Conservation (phyloP, 495 filamentous ascomycete genomes). For the Penicillium diatomitis region DNA sequence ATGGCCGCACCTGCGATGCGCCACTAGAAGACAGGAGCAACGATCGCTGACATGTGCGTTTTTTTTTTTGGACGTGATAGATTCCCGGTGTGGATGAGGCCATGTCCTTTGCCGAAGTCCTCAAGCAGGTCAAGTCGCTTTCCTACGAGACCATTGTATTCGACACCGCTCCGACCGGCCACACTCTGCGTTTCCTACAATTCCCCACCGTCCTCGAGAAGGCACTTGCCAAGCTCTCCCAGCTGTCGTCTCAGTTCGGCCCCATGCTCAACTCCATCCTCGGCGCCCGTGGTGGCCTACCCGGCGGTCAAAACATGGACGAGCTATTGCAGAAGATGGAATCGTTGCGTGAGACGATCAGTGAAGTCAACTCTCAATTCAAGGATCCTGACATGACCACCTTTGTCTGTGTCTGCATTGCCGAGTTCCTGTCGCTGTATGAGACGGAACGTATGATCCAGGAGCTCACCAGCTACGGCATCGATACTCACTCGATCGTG, state of each 20-base stretch:
- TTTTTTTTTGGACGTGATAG: conserved; percentile 32
- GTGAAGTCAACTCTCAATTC: conserved; percentile 95
- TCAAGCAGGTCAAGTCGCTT: conserved; percentile 99
- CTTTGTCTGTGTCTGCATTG: conserved; percentile 97
- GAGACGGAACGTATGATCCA: conserved; percentile 99
- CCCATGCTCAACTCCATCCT: conserved; percentile 92
- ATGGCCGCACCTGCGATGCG: too few relatives aligned
- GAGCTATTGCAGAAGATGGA: conserved; percentile 95
- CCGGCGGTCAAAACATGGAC: conserved; percentile 82
- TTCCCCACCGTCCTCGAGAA: conserved; percentile 98
- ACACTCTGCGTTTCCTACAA: conserved; percentile 97
- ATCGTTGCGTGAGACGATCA: conserved; percentile 79
- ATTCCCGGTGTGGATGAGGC: conserved; percentile 98
- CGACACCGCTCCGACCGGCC: conserved; percentile 97
- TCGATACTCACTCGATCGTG: conserved; percentile 95
- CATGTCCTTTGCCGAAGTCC: conserved; percentile 98
- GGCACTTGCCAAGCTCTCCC: conserved; percentile 89
- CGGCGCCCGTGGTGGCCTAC: conserved; percentile 69
- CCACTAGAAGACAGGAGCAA: too few relatives aligned
- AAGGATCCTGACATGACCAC: conserved; percentile 94
- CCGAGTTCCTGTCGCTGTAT: conserved; percentile 93
- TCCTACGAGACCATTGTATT: conserved; percentile 98
- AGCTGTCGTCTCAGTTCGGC: conserved; percentile 88
- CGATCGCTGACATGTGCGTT: not conserved
- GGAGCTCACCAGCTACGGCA: conserved; percentile 84